Evolutionary conservation across 495 filamentous ascomycete species (phyloP).

Genomic region (Amniculicola lignicola): DNA sequence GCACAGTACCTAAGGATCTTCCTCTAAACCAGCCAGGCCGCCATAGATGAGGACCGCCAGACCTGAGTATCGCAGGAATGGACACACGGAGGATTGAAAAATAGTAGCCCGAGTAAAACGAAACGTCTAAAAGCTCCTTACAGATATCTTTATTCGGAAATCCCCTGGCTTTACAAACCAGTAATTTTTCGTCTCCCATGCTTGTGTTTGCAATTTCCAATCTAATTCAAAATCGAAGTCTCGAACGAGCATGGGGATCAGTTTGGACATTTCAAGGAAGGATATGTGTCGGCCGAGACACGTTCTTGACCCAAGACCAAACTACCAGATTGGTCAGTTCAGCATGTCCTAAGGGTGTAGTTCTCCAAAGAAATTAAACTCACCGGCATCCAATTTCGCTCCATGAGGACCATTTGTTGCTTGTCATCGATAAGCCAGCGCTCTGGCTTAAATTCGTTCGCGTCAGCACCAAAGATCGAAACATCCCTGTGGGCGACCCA

Average conservation of each 20-base stretch:
- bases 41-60: too few relatives aligned
- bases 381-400: conserved; percentile 15
- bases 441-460: conserved; percentile 46
- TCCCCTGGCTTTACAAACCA: conserved; percentile 31
- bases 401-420: conserved; percentile 8
- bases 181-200: conserved; percentile 6
- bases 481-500: conserved; percentile 54
- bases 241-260: conserved; percentile 25
- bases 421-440: conserved; percentile 43
- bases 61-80: too few relatives aligned
- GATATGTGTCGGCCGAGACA: conserved; percentile 31
- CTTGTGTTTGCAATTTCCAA: neutral
- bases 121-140: too few relatives aligned
- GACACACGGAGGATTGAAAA: too few relatives aligned
- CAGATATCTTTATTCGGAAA: too few relatives aligned
- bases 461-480: conserved; percentile 48
- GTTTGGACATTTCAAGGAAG: conserved; percentile 29
- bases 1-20: too few relatives aligned
- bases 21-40: too few relatives aligned
- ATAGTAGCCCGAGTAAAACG: too few relatives aligned
- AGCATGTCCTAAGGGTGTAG: too few relatives aligned
- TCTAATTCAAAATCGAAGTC: conserved; percentile 28
- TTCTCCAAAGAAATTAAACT: neutral
- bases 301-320: conserved; percentile 26
- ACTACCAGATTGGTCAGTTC: conserved; percentile 10